phyloP scores from a whole-genome alignment of 75 land plant genomes.

The Pinus albicaulis region DNA sequence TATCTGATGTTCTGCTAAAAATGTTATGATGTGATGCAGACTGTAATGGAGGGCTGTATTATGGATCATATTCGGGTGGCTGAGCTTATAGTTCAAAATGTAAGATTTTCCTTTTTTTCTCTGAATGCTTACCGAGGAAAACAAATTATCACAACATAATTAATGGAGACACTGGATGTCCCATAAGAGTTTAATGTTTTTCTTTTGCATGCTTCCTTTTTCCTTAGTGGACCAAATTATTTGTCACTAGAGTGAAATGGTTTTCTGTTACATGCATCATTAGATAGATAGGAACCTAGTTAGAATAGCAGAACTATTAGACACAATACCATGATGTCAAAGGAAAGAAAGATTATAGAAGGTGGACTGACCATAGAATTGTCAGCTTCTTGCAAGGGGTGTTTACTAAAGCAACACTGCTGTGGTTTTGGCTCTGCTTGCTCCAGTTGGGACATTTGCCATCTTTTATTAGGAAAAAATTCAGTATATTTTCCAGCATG shows the following conservation, averaged over 20 bases:
- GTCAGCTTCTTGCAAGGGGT: background rate
- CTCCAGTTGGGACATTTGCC: too few relatives aligned
- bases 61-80: slow-evolving; percentile 71
- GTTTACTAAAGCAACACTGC: too few relatives aligned
- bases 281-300: background rate
- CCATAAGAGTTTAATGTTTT: too few relatives aligned
- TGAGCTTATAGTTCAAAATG: slow-evolving; percentile 76
- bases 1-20: background rate
- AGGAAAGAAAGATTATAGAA: background rate
- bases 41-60: slow-evolving; percentile 59
- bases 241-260: background rate
- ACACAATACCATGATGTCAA: background rate
- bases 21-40: slow-evolving; percentile 49
- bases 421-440: too few relatives aligned
- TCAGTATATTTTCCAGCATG: too few relatives aligned
- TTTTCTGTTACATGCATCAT: background rate
- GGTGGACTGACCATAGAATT: background rate
- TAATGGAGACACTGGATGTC: too few relatives aligned
- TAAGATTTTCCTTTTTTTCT: slow-evolving; percentile 43
- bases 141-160: too few relatives aligned
- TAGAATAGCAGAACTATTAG: background rate
- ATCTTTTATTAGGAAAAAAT: too few relatives aligned
- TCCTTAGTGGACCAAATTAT: background rate
- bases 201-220: background rate
- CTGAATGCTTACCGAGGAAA: too few relatives aligned